Evolutionary conservation across 345 rosid species (phyloP).

Genomic region (Durio zibethinus): DNA sequence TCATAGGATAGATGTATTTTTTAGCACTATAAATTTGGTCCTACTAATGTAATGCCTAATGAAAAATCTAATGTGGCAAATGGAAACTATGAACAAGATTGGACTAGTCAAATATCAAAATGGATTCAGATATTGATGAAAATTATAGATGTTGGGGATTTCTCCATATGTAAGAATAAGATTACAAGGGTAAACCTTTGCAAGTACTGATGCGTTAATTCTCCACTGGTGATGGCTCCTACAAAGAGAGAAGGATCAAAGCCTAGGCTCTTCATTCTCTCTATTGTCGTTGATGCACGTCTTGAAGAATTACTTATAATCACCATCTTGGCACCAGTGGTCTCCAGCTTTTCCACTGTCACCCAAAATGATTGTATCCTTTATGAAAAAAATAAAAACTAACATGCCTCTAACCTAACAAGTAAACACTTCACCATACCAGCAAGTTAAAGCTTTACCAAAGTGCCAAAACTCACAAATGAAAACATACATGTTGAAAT

Average conservation of each 20-base stretch:
- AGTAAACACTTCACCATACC: neutral
- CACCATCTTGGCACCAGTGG: slow-evolving; percentile 74
- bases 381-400: neutral
- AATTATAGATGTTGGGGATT: neutral
- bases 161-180: neutral
- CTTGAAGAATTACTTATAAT: slow-evolving; percentile 89
- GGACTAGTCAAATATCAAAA: neutral
- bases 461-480: slow-evolving; percentile 23
- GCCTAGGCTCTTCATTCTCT: slow-evolving; percentile 77
- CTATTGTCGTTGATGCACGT: slow-evolving; percentile 75
- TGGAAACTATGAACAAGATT: neutral
- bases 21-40: neutral
- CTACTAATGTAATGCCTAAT: neutral
- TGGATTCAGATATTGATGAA: neutral
- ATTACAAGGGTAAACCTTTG: slow-evolving; percentile 42
- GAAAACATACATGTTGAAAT: slow-evolving; percentile 69
- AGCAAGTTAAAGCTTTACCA: neutral
- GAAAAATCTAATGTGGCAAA: too few relatives aligned
- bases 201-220: slow-evolving; percentile 75
- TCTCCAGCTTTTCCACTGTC: slow-evolving; percentile 74
- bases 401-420: slow-evolving; percentile 7
- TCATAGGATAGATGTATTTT: neutral
- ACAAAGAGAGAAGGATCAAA: slow-evolving; percentile 85
- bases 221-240: slow-evolving; percentile 93
- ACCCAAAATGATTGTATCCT: slow-evolving; percentile 15